Percentiles rank a stretch among this genome's conserved stretches.
Conservation (phyloP, 257 asterid genomes). For the Penstemon newberryi region DNA sequence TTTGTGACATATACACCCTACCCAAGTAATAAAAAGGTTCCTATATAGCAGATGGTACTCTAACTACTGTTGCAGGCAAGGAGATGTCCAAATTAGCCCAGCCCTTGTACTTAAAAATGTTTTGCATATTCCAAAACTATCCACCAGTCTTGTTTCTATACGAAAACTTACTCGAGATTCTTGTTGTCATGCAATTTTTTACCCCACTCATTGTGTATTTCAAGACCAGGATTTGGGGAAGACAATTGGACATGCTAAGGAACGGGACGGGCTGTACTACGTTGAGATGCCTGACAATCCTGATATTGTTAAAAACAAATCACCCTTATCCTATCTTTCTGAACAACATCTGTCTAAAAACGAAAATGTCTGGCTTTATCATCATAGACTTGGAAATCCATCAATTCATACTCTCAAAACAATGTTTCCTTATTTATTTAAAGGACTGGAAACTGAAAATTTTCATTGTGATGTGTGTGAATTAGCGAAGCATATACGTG, state of each 20-base stretch:
- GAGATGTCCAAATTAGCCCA: not conserved
- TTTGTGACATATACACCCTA: not conserved
- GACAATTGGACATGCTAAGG: conserved; percentile 21
- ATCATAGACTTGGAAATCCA: conserved; percentile 13
- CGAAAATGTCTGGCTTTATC: conserved; percentile 22
- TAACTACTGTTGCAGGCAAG: conserved; percentile 12
- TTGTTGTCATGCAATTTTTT: not conserved
- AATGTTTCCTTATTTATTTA: not conserved
- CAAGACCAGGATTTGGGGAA: conserved; percentile 2
- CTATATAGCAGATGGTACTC: conserved; percentile 4
- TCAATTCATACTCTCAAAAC: not conserved
- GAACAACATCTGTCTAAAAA: not conserved
- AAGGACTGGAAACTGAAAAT: not conserved
- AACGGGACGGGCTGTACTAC: conserved; percentile 2
- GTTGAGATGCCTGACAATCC: no score
- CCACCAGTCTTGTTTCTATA: conserved; percentile 6
- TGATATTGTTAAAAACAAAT: no score
- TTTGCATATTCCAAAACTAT: conserved; percentile 13
- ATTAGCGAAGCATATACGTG: not conserved
- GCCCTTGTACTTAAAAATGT: conserved; percentile 1
- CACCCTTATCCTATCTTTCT: not conserved
- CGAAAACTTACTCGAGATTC: not conserved
- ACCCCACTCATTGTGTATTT: not conserved
- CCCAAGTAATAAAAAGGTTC: conserved; percentile 11
- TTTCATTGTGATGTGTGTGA: conserved; percentile 27